Base-by-base conservation (phyloP, 371 early-diverging fungal genomes). In the Actinomucor elegans region DNA sequence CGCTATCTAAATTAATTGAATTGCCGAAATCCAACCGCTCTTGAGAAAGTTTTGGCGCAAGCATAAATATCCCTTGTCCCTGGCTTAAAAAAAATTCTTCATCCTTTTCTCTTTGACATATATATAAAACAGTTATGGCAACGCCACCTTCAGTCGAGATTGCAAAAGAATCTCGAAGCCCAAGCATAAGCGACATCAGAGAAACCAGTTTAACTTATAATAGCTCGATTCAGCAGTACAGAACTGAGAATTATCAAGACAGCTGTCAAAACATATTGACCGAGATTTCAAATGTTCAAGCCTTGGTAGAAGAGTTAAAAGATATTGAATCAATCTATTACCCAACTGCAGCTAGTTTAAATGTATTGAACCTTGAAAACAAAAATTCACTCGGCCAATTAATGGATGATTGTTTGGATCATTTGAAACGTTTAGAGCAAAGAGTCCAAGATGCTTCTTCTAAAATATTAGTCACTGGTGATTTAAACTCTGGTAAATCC, bases 401-500 rank as follows among this genome's bases (percentile, higher is more conserved):
- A 27, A 59, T 91, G 43, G 85, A 84, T 52, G 86, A 86, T 27
- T 77, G 83, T 18, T 68, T 91, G 21, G 56, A 67, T 34, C 94
- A 97, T 64, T 75, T 96, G 20, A 88, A 90, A 50, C 88, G 85
- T 43, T 83, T 99, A 14, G 64, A 84, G 29, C 75, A 76, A 20
- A 88, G 99, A 24, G 89, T 97, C 10, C 75, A 83, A 12, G 99
- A 99, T 76, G 91, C 86, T 26, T 88, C 90, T 18, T 94, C 93
- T 51, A 90, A 91, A 70, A 92, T 99, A 4, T 75, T 99, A 23
- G 94, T 98, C 33, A 96, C 98, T 2, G 99, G 99, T 46, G 99
- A 99, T 66, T 70, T 99, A 52, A 99, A 99, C 59, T 91, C 96
- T 11, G 99, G 99, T 38, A 99, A 99, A 75, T 87, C 88, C 23